A percentile compares a stretch with the other conserved stretches of the same genome.
Evolutionary conservation across 202 grass and related monocot species (phyloP).

Genomic region (Hordeum pubiflorum): DNA sequence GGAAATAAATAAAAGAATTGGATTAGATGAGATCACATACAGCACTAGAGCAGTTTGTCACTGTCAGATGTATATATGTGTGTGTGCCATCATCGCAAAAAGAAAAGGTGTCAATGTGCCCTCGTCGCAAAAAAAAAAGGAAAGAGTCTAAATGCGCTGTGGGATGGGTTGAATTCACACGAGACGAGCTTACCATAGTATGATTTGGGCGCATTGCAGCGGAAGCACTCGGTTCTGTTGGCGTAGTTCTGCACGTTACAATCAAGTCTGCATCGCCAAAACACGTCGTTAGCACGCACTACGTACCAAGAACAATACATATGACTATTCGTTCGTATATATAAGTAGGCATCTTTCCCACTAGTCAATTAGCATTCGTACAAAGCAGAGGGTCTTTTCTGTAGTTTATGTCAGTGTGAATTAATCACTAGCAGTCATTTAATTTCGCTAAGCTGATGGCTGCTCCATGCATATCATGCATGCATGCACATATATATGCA

Average conservation of each 20-base stretch:
- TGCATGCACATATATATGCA: conserved; percentile 7
- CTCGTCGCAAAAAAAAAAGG: no score
- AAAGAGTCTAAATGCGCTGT: background rate
- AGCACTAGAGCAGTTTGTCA: conserved; percentile 22
- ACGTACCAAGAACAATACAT: background rate
- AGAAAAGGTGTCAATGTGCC: no score
- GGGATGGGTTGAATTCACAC: background rate
- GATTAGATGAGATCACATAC: background rate
- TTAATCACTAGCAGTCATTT: background rate
- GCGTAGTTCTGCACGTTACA: conserved; percentile 87
- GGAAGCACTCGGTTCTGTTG: conserved; percentile 75
- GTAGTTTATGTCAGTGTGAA: background rate
- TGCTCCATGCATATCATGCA: conserved; percentile 13
- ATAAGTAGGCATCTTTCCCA: no score
- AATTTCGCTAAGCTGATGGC: background rate
- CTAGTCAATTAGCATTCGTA: no score
- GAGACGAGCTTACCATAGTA: conserved; percentile 34
- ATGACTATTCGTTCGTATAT: background rate
- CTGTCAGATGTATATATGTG: conserved; percentile 23
- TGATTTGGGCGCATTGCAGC: conserved; percentile 44
- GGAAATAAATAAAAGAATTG: background rate
- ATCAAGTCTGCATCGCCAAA: conserved; percentile 38
- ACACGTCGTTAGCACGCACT: background rate
- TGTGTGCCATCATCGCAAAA: background rate
- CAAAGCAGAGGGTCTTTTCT: no score